These are phyloP conservation scores for Fistulinella prunicolor DNA, from an alignment of 768 basidiomycete species.

Conservation along the genomic window DNA sequence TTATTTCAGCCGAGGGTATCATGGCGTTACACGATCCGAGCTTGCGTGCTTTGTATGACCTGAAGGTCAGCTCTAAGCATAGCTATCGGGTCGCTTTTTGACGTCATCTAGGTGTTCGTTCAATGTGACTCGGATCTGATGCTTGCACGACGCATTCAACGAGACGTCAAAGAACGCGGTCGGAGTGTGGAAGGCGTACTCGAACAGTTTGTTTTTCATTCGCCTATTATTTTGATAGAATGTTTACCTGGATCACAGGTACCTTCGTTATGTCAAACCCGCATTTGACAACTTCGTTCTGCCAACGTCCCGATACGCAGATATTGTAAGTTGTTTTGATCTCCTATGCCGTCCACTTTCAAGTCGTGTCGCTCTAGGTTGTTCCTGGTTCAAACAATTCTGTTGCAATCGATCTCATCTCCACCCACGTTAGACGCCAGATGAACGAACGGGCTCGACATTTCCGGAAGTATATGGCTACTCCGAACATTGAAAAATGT, in stretches of 20 bases:
- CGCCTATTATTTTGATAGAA: not conserved
- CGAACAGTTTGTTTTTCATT: conserved; percentile 61
- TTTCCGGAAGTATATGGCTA: conserved; percentile 73
- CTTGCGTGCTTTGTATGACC: conserved; percentile 81
- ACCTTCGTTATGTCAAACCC: conserved; percentile 93
- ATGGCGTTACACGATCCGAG: conserved; percentile 81
- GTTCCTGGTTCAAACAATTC: conserved; percentile 91
- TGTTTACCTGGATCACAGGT: conserved; percentile 44
- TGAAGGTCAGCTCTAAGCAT: conserved; percentile 58
- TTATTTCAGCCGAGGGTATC: conserved; percentile 76
- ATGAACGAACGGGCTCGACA: conserved; percentile 73
- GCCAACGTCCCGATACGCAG: conserved; percentile 82
- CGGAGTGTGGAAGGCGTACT: conserved; percentile 83
- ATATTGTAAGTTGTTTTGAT: conserved; percentile 57
- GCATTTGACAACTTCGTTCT: conserved; percentile 92
- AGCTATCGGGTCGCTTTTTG: not conserved
- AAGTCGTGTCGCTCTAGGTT: conserved; percentile 52
- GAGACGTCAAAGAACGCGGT: conserved; percentile 87
- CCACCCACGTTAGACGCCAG: conserved; percentile 84
- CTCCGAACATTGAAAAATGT: conserved; percentile 37
- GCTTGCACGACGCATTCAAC: conserved; percentile 87
- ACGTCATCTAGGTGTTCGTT: conserved; percentile 63
- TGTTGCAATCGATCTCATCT: conserved; percentile 91
- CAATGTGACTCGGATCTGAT: conserved; percentile 96
- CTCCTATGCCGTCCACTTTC: not conserved